Conservation (phyloP, 345 rosid species). For the Mallotus nudiflorus region DNA sequence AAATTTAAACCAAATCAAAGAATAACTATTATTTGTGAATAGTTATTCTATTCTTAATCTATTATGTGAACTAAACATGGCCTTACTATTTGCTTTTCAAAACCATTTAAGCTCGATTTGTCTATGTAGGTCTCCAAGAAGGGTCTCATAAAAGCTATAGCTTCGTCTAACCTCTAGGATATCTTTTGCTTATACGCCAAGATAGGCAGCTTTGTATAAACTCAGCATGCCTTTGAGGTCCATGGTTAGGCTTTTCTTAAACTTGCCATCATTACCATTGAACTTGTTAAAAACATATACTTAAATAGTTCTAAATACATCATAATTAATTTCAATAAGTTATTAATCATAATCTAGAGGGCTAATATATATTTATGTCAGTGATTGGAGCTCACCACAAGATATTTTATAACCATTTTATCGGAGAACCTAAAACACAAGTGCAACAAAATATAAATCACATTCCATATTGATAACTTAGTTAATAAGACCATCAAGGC, state of each 20-base stretch:
- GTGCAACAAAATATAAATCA: neutral
- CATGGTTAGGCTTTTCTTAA: no score
- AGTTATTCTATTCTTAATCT: no score
- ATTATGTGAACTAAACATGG: no score
- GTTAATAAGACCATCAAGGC: no score
- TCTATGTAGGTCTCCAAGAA: neutral
- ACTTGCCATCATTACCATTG: neutral
- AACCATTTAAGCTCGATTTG: neutral
- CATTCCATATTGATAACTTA: neutral
- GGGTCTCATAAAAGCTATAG: neutral
- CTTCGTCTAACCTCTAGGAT: neutral
- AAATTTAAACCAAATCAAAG: no score
- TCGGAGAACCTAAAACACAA: neutral
- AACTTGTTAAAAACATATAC: constrained; percentile 7
- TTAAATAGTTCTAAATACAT: no score
- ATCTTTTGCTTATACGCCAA: neutral
- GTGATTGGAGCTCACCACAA: neutral
- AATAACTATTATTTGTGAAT: no score
- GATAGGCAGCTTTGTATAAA: neutral
- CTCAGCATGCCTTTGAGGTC: neutral
- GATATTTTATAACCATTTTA: constrained; percentile 2
- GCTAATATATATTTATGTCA: neutral
- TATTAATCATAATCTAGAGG: no score
- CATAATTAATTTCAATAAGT: no score
- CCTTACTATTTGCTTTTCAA: neutral